phyloP scores from a whole-genome alignment of 2,329 filamentous ascomycete species.

The Corynespora cassiicola region DNA sequence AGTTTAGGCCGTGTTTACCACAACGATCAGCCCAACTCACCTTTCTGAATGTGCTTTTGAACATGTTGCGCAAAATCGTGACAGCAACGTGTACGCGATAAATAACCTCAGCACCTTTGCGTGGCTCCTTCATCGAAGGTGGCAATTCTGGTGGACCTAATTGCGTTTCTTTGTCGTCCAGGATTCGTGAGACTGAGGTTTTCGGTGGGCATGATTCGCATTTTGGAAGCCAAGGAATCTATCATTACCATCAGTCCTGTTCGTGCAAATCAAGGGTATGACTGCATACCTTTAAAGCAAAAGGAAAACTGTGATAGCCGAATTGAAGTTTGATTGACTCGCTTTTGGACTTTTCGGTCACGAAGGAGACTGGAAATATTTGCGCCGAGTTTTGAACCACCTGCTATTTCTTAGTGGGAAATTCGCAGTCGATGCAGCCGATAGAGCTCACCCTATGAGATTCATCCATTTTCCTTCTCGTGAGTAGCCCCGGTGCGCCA shows the following conservation, averaged over 20 bases:
- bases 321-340: conserved; percentile 5
- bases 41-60: conserved; percentile 15
- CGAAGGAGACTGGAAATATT: conserved; percentile 7
- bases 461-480: conserved; percentile 12
- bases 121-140: conserved; percentile 12
- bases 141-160: conserved; percentile 9
- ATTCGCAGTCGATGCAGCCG: too few relatives aligned
- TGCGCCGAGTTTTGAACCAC: conserved; percentile 8
- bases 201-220: conserved; percentile 15
- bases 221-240: conserved; percentile 14
- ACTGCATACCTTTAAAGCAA: conserved; percentile 8
- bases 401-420: conserved; percentile 5
- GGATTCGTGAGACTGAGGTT: conserved; percentile 1
- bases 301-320: conserved; percentile 18
- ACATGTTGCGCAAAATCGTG: conserved; percentile 15
- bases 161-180: conserved; percentile 1
- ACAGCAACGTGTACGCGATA: conserved; percentile 17
- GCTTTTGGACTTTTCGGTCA: background rate
- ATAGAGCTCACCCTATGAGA: conserved; percentile 7
- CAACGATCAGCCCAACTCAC: background rate
- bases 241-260: background rate
- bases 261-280: background rate
- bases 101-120: conserved; percentile 9
- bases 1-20: too few relatives aligned
- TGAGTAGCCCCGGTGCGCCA: conserved; percentile 11